A percentile compares a stretch with the other conserved stretches of the same genome.
Conservation (phyloP, 1,139 yeast genomes). For the Kodamaea fungicola region DNA sequence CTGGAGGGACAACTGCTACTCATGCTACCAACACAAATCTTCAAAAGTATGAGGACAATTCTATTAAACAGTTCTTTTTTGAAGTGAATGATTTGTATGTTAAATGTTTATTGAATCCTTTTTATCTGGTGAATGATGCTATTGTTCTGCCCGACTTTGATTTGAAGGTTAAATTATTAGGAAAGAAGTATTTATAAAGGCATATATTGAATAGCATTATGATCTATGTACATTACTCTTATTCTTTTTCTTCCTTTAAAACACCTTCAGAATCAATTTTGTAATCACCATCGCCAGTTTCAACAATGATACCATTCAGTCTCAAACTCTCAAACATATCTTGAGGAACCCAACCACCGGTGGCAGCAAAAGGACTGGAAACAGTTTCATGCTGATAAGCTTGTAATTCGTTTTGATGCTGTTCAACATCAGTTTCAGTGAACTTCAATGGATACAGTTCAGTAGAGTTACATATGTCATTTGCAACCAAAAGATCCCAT, state of each 20-base stretch:
- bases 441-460: slow-evolving; percentile 58
- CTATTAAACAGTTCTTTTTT: slow-evolving; percentile 76
- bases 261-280: slow-evolving; percentile 38
- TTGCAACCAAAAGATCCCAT: slow-evolving; percentile 69
- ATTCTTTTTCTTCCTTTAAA: slow-evolving; percentile 19
- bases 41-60: slow-evolving; percentile 57
- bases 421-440: slow-evolving; percentile 51
- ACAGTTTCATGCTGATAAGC: slow-evolving; percentile 66
- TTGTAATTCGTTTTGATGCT: slow-evolving; percentile 56
- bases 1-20: slow-evolving; percentile 1
- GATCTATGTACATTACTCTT: no score
- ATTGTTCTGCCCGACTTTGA: slow-evolving; percentile 77
- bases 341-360: slow-evolving; percentile 95
- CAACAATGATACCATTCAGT: slow-evolving; percentile 60
- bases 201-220: no score
- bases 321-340: slow-evolving; percentile 76
- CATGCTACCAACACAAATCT: slow-evolving; percentile 6
- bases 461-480: slow-evolving; percentile 49
- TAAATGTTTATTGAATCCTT: slow-evolving; percentile 82
- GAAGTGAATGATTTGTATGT: slow-evolving; percentile 88
- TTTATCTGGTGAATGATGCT: slow-evolving; percentile 73
- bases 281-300: slow-evolving; percentile 33
- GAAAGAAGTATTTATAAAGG: slow-evolving; percentile 65
- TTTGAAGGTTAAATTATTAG: slow-evolving; percentile 63
- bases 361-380: slow-evolving; percentile 79